These are phyloP conservation scores for Malus hybrid DNA, from an alignment of 331 rosid species.

Conservation along the genomic window DNA sequence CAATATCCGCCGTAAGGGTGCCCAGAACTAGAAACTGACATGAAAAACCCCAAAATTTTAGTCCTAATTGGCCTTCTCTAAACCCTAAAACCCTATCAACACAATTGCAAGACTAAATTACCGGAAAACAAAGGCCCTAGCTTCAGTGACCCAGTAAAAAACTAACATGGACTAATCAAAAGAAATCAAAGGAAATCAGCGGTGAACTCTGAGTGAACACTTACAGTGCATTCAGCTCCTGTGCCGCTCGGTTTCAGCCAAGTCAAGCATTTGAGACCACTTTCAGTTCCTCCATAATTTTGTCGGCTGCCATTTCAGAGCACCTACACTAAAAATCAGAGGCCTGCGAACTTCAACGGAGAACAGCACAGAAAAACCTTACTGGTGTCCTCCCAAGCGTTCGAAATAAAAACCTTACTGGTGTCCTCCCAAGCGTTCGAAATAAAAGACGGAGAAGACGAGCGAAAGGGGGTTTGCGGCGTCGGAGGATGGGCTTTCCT, in stretches of 20 bases:
- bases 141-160: neutral
- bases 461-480: neutral
- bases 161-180: neutral
- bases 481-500: neutral
- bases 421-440: neutral
- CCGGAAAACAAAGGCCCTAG: neutral
- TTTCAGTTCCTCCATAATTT: neutral
- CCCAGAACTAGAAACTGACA: neutral
- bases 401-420: neutral
- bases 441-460: neutral
- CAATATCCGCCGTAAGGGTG: neutral
- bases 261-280: neutral
- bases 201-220: neutral
- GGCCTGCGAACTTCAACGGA: neutral
- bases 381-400: neutral
- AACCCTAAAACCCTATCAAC: neutral
- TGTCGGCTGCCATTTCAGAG: neutral
- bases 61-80: neutral
- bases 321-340: neutral
- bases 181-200: neutral
- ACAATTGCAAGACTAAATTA: neutral
- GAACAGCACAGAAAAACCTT: neutral
- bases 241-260: neutral
- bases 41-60: neutral
- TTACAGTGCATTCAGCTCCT: neutral